Evolutionary conservation across 768 basidiomycete genomes (phyloP), one percentile per base, ranked within the genome.

Genomic region (Lactarius sanguifluus): DNA sequence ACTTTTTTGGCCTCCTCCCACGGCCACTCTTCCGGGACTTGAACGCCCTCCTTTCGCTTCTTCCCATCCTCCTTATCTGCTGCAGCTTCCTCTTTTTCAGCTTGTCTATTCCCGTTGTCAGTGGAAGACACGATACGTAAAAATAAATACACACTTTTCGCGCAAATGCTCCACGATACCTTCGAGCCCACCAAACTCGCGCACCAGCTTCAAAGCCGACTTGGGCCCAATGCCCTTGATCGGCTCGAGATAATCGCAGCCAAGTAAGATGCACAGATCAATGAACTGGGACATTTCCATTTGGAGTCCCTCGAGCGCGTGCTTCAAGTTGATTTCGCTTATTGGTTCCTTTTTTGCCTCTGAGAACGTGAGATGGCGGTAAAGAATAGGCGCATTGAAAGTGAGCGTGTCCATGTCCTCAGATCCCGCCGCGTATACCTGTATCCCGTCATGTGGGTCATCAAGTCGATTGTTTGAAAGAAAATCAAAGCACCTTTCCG

Each of bases 381-480:
- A 90, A 10, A 99, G 83, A 54, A 96, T 88, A 1, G 97, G 96
- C 0, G 96, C 80, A 70, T 86, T 84, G 81, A 99, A 99, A 1
- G 97, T 99, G 25, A 99, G 86, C 9, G 97, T 99, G 73, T 99
- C 97, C 97, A 99, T 99, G 77, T 99, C 97, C 78, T 98, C 97
- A 0, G 96, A 97, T 16, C 97, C 97, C 9, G 97, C 96, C 1
- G 93, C 97, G 75, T 93, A 98, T 32, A 98, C 94, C 92, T 94
- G 25, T 5, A 6, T 28, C 13, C n/a, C 23, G n/a, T 20, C 55
- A 23, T 71, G 57, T 32, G 34, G 55, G 12, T 8, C 47, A 57
- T 43, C 7, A 36, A 43, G 32, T n/a, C 7, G 50, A 20, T 45
- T 45, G 40, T 57, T 50, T 52, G 61, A 16, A 40, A 10, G 56